Percentiles rank a stretch among this genome's conserved stretches.
These are phyloP conservation scores for Basidioascus undulatus DNA, from an alignment of 768 basidiomycete species.

Conservation along the genomic window DNA sequence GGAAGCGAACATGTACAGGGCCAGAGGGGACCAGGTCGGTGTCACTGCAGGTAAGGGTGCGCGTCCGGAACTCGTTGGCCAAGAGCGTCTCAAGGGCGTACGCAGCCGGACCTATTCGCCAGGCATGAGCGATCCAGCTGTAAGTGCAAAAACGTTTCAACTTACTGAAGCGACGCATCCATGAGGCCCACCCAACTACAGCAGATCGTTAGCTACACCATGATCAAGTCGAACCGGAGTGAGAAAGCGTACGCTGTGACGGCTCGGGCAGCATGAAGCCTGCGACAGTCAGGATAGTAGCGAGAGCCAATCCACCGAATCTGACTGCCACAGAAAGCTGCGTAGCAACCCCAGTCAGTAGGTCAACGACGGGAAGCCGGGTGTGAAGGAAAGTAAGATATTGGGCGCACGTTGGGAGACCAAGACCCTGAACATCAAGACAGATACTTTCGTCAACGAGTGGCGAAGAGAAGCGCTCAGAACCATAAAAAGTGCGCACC, in stretches of 20 bases:
- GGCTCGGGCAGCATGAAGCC: conserved; percentile 4
- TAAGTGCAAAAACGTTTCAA: neutral
- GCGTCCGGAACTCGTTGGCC: neutral
- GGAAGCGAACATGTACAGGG: neutral
- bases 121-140: no score
- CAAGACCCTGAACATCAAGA: no score
- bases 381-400: neutral
- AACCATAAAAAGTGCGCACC: no score
- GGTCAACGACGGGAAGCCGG: neutral
- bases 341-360: neutral
- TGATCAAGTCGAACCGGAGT: neutral
- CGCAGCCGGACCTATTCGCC: neutral
- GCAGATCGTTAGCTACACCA: no score
- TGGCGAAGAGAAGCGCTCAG: no score
- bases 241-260: neutral
- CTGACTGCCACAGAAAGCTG: conserved; percentile 6
- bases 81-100: conserved; percentile 2
- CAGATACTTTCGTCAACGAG: no score
- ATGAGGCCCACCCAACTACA: conserved; percentile 1
- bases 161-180: conserved; percentile 2
- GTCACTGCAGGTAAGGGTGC: neutral
- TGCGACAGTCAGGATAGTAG: neutral
- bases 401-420: conserved; percentile 2
- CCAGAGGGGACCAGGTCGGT: conserved; percentile 3
- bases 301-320: conserved; percentile 1